Conservation (phyloP, 805 yeast genomes). For the Metschnikowia lachancei region DNA sequence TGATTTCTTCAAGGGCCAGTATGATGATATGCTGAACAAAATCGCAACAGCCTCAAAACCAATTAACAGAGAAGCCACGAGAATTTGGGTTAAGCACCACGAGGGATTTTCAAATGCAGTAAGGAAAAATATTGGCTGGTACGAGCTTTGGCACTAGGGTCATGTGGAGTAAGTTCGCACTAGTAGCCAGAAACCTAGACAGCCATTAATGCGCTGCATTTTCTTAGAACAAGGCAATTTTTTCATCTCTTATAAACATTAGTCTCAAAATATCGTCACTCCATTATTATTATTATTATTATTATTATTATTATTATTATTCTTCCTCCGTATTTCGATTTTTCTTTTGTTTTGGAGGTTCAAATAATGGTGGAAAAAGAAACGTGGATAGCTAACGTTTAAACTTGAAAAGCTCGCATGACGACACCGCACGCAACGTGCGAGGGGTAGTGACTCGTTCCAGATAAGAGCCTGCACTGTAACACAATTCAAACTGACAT, state of each 20-base stretch:
- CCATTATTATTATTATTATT: too few relatives aligned
- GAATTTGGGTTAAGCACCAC: slow-evolving; percentile 81
- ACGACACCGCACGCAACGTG: neutral
- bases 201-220: neutral
- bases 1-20: slow-evolving; percentile 39
- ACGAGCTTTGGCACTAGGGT: slow-evolving; percentile 49
- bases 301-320: too few relatives aligned
- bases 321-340: too few relatives aligned
- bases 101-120: slow-evolving; percentile 95
- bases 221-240: neutral
- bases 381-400: too few relatives aligned
- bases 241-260: too few relatives aligned
- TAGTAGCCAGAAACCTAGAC: too few relatives aligned
- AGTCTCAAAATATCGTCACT: too few relatives aligned
- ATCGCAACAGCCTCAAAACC: slow-evolving; percentile 10
- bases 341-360: too few relatives aligned
- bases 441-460: neutral
- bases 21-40: slow-evolving; percentile 35
- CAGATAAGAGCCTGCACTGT: slow-evolving; percentile 4
- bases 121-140: slow-evolving; percentile 77
- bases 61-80: slow-evolving; percentile 17
- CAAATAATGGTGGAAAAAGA: too few relatives aligned
- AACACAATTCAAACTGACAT: slow-evolving; percentile 13
- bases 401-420: neutral
- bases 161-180: neutral